Percentiles rank a stretch among this genome's conserved stretches.
These are phyloP conservation scores for Rugonectria rugulosa DNA, from an alignment of 2,329 filamentous ascomycete genomes.

Conservation along the genomic window DNA sequence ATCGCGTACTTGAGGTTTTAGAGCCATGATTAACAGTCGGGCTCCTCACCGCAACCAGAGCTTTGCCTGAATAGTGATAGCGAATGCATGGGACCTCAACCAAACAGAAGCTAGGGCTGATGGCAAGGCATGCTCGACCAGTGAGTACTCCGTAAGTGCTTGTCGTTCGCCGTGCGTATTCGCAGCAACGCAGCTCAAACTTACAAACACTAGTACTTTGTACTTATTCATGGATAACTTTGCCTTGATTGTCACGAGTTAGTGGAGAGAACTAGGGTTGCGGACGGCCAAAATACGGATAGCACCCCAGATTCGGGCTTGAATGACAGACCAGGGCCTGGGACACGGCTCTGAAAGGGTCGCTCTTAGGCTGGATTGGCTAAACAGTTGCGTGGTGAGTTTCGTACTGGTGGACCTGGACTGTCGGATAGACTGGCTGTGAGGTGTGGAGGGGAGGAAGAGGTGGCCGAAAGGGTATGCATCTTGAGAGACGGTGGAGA, in stretches of 20 bases:
- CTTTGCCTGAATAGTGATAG: not conserved
- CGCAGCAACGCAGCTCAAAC: too few relatives aligned
- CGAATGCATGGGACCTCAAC: slow-evolving; percentile 29
- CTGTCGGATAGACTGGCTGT: not conserved
- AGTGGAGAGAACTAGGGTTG: slow-evolving; percentile 29
- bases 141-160: slow-evolving; percentile 14
- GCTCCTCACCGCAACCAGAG: not conserved
- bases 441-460: not conserved
- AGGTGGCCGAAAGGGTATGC: too few relatives aligned
- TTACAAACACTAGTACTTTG: too few relatives aligned
- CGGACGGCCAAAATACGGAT: slow-evolving; percentile 5
- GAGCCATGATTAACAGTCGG: not conserved
- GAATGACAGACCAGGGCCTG: slow-evolving; percentile 28
- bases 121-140: slow-evolving; percentile 14
- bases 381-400: too few relatives aligned
- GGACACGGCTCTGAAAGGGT: too few relatives aligned
- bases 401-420: slow-evolving; percentile 19
- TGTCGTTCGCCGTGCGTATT: slow-evolving; percentile 19
- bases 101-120: slow-evolving; percentile 33
- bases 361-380: slow-evolving; percentile 17
- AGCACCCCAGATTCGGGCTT: slow-evolving; percentile 35
- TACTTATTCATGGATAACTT: slow-evolving; percentile 30
- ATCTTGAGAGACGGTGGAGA: too few relatives aligned
- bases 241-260: slow-evolving; percentile 33
- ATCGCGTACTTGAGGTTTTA: not conserved